Evolutionary conservation across 148 eudicot species (phyloP), one percentile per base, ranked within the genome.

Genomic region (Chenopodium album): DNA sequence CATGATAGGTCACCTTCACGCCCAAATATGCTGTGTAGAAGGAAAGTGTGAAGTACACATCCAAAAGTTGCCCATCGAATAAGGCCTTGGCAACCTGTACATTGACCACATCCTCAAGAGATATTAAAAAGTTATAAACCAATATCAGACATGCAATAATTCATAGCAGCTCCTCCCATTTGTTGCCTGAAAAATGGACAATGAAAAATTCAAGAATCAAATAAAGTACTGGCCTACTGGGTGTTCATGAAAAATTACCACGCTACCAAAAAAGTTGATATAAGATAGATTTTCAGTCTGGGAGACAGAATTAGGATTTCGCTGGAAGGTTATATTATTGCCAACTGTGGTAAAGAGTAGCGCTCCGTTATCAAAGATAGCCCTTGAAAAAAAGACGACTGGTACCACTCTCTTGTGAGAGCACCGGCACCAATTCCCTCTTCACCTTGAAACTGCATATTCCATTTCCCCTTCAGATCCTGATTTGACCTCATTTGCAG

Each of bases 361-460:
- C 73, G 97, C 98, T 80, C 95, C 97, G 87, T 94, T 96, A 84
- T 96, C 99, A 86, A 96, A 96, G 52, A 96, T 85, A 63, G 92
- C 97, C 89, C 99, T 91, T 28, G 99, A 96, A 52, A 96, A 37
- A 37, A 37, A 4, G 41, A 87, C 56, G 92, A 76, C 86, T 92
- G 99, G 89, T 96, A 96, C 99, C 99, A 96, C 85, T 96, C 99
- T 85, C 99, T 91, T 3, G 99, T 96, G 82, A 96, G 92, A 76
- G 98, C 99, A 85, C 99, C 99, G 82, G 99, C 99, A 90, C 94
- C 99, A 85, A 96, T 96, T 81, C 99, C 97, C 86, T 96, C 99
- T 88, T 96, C 99, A 75, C 97, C 99, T 91, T 96, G 99, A 87
- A 92, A 92, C 78, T 96, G 99, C 74, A 96, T 95, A 87, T 94